Conservation (phyloP, 306 rosid species). For the Luffa aegyptiaca region DNA sequence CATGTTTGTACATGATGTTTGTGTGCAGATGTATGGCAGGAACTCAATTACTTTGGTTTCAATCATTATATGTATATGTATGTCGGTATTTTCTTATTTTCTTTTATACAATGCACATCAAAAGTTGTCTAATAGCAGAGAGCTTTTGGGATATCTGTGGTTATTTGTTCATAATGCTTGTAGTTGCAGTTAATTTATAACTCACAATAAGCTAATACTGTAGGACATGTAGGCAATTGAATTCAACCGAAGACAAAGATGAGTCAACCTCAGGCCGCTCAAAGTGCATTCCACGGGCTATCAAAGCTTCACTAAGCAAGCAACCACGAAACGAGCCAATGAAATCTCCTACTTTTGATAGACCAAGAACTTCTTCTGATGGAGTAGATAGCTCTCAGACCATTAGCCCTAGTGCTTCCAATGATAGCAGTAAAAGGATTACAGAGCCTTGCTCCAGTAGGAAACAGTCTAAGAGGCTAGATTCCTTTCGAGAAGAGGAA, state of each 20-base stretch:
- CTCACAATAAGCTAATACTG: conserved; percentile 6
- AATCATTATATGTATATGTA: neutral
- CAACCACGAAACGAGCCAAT: conserved; percentile 58
- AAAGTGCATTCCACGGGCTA: conserved; percentile 77
- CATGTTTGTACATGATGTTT: neutral
- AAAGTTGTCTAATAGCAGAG: neutral
- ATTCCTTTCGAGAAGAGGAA: conserved; percentile 52
- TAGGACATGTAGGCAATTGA: conserved; percentile 50
- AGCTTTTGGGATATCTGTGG: neutral
- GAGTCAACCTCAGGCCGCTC: conserved; percentile 53
- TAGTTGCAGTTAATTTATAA: neutral
- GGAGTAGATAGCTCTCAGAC: conserved; percentile 26
- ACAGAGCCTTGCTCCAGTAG: conserved; percentile 29
- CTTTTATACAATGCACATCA: neutral
- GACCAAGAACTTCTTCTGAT: conserved; percentile 62
- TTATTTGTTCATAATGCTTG: conserved; percentile 1
- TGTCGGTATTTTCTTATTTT: neutral
- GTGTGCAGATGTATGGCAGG: neutral
- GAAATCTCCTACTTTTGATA: conserved; percentile 54
- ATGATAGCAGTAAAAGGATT: conserved; percentile 41
- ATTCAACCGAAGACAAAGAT: conserved; percentile 37
- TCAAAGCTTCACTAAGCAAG: conserved; percentile 66
- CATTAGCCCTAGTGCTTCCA: conserved; percentile 34
- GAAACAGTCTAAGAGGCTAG: conserved; percentile 39
- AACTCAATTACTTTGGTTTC: neutral